Base-by-base conservation (phyloP, 2,329 filamentous ascomycete genomes). In the Penicillium sp. region DNA sequence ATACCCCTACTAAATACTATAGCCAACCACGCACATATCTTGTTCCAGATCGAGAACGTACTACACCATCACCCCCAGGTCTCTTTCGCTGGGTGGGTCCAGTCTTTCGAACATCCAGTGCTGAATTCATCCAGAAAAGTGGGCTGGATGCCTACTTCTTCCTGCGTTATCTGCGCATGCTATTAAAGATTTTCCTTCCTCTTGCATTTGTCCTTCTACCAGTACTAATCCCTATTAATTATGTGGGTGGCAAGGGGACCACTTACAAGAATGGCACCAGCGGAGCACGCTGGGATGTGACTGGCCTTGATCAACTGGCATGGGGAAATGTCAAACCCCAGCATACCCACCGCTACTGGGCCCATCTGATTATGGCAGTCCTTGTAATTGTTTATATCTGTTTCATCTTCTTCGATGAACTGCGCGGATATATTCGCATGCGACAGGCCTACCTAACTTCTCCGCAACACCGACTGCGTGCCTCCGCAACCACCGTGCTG, bases 61-160 rank as follows among this genome's bases (percentile, higher is more conserved):
- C 90, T 9, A 83, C 88, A n/a, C 79, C 89, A 1, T 90, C 91
- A 2, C 89, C 90, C 0, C 76, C 65, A 70, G 83, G 74, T 71
- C 79, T 82, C 26, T 78, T 80, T 56, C 74, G 71, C 65, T 86
- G 83, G 84, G 73, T 84, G 48, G 69, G 71, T 14, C 81, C 83
- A 3, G 80, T 79, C 62, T 96, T 81, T 81, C 90, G 77, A 73
- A 87, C 78, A 77, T 90, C 77, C 73, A 86, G 80, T 84, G 90
- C 90, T 13, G 91, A 96, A 65, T 86, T 99, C 64, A 96, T 99
- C 67, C 89, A 93, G 52, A 96, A 97, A 75, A 97, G 93, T 65
- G 95, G 95, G 19, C 84, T 99, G 10, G 95, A 99, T 72, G 92
- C 93, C 68, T 99, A 96, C 77, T 96, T 98, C 79, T 99, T 99